A percentile compares a stretch with the other conserved stretches of the same genome.
phyloP scores from a whole-genome alignment of 169 alveolate genomes.

The Toxoplasma gondii region DNA sequence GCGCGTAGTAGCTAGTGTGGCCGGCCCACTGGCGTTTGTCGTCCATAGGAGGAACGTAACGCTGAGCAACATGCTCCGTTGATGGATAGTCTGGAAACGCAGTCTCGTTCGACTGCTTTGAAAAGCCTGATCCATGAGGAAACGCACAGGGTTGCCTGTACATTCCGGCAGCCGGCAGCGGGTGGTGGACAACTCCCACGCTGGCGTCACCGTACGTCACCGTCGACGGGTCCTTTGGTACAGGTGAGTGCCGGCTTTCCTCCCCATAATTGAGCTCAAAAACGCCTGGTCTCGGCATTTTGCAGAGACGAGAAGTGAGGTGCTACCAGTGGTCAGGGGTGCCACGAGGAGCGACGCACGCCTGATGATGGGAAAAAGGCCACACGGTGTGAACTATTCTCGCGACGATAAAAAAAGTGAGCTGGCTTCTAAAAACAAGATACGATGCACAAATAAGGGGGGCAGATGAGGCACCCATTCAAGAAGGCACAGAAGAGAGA shows the following conservation, averaged over 20 bases:
- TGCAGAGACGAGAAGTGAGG: too few species aligned
- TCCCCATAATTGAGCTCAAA: background rate
- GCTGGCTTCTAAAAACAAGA: too few species aligned
- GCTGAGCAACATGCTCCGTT: background rate
- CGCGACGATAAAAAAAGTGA: too few species aligned
- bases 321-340: too few species aligned
- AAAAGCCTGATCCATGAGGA: background rate
- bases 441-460: too few species aligned
- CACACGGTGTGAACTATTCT: too few species aligned
- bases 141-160: background rate
- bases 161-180: background rate
- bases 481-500: too few species aligned
- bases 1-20: background rate
- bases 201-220: background rate
- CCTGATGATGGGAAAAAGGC: too few species aligned
- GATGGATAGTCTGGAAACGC: background rate
- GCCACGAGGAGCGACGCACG: too few species aligned
- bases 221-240: background rate
- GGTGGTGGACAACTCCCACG: background rate
- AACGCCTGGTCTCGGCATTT: too few species aligned
- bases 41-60: background rate
- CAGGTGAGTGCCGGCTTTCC: background rate
- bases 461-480: too few species aligned
- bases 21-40: background rate
- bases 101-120: background rate